Conservation (phyloP, 345 rosid genomes). For the Citrus mangshanensis region DNA sequence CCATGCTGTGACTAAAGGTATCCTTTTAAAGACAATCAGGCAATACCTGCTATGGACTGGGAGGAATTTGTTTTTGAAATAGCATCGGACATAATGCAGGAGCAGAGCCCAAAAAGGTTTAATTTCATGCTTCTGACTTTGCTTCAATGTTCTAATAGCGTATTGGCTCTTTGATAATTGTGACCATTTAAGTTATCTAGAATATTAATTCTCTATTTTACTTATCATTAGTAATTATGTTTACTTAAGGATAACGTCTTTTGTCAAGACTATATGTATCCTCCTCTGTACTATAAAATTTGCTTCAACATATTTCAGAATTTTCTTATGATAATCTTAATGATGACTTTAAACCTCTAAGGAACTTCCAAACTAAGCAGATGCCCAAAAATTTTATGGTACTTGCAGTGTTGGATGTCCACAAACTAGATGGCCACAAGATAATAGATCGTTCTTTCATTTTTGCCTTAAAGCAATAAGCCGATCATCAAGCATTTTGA, state of each 20-base stretch:
- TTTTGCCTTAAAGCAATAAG: not conserved
- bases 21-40: conserved; percentile 71
- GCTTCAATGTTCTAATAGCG: not conserved
- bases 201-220: not conserved
- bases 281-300: not conserved
- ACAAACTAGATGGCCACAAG: not conserved
- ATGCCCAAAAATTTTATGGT: not conserved
- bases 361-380: not conserved
- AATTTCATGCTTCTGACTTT: not conserved
- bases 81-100: conserved; percentile 86
- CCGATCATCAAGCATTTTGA: not conserved
- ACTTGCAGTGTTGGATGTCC: not conserved
- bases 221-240: not conserved
- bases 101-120: conserved; percentile 93
- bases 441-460: not conserved
- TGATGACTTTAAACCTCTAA: not conserved
- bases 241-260: not conserved
- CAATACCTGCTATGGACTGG: conserved; percentile 91
- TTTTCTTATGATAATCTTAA: conserved; percentile 1
- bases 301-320: not conserved
- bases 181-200: not conserved
- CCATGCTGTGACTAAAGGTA: conserved; percentile 42
- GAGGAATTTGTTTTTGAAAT: conserved; percentile 88
- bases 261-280: not conserved
- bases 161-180: not conserved